Evolutionary conservation across 2,329 filamentous ascomycete species (phyloP), one percentile per base, ranked within the genome.

Genomic region (Drechslerella coelobrocha): DNA sequence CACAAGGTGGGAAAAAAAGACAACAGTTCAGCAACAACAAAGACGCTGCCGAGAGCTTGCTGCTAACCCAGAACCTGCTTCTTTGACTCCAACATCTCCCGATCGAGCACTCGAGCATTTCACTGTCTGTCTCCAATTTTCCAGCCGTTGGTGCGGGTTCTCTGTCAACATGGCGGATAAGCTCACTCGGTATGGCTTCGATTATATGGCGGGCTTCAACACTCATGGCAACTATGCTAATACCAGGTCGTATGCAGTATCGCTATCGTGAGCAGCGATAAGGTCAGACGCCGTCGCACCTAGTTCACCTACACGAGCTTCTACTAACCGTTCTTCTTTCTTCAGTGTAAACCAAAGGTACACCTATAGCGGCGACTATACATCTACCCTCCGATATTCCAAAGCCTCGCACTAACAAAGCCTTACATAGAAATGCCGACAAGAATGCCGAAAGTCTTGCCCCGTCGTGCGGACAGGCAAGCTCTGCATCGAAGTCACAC

Each of bases 371-470:
- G 27, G 39, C 52, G 50, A 50, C 12, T 37, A 23, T 45, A 47
- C 56, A 59, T 34, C 59, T 57, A 68, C 61, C 62, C 68, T 50
- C 56, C 68, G 34, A 55, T 56, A 47, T 51, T 24, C 27, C 23
- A 50, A n/a, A n/a, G n/a, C n/a, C n/a, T n/a, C n/a, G n/a, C n/a
- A n/a, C n/a, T n/a, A n/a, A n/a, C n/a, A n/a, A n/a, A n/a, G n/a
- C n/a, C n/a, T n/a, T n/a, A n/a, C 26, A 74, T 77, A 92, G 89
- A 97, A 97, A 91, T 97, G 94, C 81, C 88, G 93, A 76, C 93
- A 97, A 83, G 94, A 99, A 82, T 99, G 94, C 85, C 97, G 97
- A 81, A 97, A 97, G 81, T 93, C 92, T 27, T 99, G 94, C 80
- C 92, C 95, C 27, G 94, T 99, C 73, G 94, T 99, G 76, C 90